Percentiles rank a stretch among this genome's conserved stretches.
Evolutionary conservation across 2,329 filamentous ascomycete genomes (phyloP).

Genomic region (Gaeumannomyces sp.): DNA sequence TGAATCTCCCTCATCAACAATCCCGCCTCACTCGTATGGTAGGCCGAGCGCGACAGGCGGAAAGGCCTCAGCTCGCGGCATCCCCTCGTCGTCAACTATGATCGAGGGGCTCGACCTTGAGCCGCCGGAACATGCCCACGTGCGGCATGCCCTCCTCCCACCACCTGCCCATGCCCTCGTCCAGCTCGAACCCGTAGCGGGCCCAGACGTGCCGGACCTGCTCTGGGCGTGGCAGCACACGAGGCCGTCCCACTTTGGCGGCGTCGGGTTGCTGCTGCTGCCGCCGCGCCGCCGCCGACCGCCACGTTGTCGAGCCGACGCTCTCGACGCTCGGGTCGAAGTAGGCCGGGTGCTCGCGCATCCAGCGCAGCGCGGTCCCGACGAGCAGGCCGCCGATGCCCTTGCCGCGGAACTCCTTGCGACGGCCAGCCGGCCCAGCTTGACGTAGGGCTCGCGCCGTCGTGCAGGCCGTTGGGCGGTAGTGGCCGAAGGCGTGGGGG

Average conservation of each 20-base stretch:
- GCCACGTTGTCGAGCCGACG: neutral
- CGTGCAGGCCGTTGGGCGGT: conserved; percentile 47
- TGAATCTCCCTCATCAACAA: no score
- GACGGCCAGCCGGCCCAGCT: conserved; percentile 73
- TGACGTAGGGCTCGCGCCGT: conserved; percentile 72
- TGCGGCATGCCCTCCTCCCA: conserved; percentile 79
- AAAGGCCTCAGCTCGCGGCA: neutral
- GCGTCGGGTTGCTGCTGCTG: neutral
- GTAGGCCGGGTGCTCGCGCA: conserved; percentile 50
- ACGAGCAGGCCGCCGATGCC: conserved; percentile 62
- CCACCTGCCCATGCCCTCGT: conserved; percentile 71
- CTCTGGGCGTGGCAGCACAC: conserved; percentile 75
- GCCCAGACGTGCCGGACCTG: conserved; percentile 59
- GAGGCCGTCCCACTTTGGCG: conserved; percentile 63
- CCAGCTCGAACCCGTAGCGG: conserved; percentile 65
- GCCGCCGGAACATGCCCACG: conserved; percentile 69
- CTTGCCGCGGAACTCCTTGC: conserved; percentile 57
- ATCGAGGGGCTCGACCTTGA: conserved; percentile 27
- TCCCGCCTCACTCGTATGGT: no score
- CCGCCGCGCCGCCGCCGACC: no score
- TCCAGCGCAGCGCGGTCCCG: conserved; percentile 61
- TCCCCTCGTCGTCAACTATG: neutral
- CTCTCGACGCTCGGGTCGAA: conserved; percentile 35
- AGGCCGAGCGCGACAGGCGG: no score
- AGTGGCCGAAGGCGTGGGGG: conserved; percentile 15